phyloP scores from a whole-genome alignment of 2,329 filamentous ascomycete species.

The Talaromyces pinophilus region DNA sequence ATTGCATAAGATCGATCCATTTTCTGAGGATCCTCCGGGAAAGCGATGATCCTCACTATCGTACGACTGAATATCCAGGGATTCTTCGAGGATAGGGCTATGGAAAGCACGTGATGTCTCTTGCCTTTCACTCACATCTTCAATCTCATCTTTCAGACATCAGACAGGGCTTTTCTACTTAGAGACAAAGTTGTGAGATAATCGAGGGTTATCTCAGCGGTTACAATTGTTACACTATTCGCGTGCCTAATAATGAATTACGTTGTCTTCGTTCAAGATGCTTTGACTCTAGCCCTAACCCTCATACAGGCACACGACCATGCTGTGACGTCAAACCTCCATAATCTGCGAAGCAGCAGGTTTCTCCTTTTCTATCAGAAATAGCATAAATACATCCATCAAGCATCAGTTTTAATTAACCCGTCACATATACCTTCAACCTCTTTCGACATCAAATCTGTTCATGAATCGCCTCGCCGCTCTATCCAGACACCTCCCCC shows the following conservation, averaged over 20 bases:
- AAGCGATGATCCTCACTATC: not conserved
- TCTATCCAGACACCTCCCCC: not conserved
- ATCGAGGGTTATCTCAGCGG: not conserved
- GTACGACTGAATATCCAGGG: not conserved
- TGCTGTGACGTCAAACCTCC: slow-evolving; percentile 9
- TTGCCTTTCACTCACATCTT: not conserved
- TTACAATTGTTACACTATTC: too few species aligned
- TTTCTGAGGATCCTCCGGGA: not conserved
- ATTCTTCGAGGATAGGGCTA: not conserved
- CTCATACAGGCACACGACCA: not conserved
- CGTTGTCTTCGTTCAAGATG: too few species aligned
- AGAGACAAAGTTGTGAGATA: not conserved
- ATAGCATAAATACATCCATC: not conserved
- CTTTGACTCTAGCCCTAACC: not conserved
- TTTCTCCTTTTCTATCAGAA: not conserved
- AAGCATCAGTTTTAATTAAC: not conserved
- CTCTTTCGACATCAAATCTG: not conserved
- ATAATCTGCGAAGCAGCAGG: slow-evolving; percentile 9
- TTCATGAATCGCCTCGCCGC: not conserved
- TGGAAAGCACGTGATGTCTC: not conserved
- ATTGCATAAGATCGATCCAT: not conserved
- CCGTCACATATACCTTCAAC: not conserved
- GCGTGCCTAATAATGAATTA: too few species aligned
- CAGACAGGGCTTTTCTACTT: too few species aligned
- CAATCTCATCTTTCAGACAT: too few species aligned